Evolutionary conservation across 495 filamentous ascomycete species (phyloP), one percentile per base, ranked within the genome.

Genomic region (Neurospora sp.): DNA sequence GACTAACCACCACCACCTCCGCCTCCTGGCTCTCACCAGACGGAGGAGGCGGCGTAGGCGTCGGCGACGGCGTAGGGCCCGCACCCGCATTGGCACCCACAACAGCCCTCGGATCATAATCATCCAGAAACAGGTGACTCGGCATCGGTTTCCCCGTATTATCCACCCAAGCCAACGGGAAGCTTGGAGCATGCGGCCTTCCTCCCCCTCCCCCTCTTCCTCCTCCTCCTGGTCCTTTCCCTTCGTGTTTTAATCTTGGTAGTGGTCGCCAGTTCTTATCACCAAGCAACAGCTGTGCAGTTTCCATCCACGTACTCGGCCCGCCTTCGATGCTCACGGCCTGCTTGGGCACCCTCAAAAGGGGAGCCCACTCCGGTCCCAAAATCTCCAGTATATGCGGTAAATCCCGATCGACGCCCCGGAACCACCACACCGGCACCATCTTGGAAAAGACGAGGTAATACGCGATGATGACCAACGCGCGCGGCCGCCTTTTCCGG

Each of bases 401-500:
- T 8, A 86, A 81, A 53, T 86, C 80, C 11, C 72, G 75, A 42
- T 82, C 77, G 18, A 88, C 80, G 12, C 78, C 82, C 18, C 75
- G 65, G 71, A 85, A 73, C 85, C 86, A 88, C 86, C 85, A 88
- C 18, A 69, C 69, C 3, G 76, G 48, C 0, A 72, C 35, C 2
- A 46, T 48, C 73, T 84, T 85, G 8, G 79, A 53, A 69, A 87
- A 86, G 38, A 75, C 78, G 16, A 86, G 78, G 69, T 83, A 86
- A 61, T 87, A 72, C 1, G 85, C 83, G 6, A 87, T 39, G 16
- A 88, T 83, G 9, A 88, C 76, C 0, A 88, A 75, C 0, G 90
- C 87, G 48, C 89, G 85, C 0, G 89, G 88, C 42, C 84, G 80
- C 11, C 81, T 82, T 46, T 84, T 77, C 11, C 81, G 81, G 5